Evolutionary conservation across 164 flowering plant species (phyloP).

Genomic region (Magnolia sinica): DNA sequence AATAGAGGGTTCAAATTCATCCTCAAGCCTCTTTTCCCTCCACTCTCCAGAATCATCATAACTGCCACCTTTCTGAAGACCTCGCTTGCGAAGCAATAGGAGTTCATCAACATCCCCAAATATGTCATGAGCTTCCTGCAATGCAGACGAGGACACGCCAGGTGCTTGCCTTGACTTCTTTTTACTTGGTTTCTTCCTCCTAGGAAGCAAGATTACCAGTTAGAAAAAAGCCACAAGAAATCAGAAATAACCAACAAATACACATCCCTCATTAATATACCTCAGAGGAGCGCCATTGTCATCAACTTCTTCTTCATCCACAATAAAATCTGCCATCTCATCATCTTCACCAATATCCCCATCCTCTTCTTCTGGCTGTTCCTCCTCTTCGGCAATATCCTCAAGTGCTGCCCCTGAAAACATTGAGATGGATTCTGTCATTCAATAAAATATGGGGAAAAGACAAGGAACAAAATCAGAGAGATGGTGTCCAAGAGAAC

Average conservation of each 20-base stretch:
- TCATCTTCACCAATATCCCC: conserved; percentile 78
- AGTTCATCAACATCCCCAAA: conserved; percentile 94
- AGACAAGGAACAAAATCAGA: background rate
- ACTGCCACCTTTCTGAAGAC: conserved; percentile 28
- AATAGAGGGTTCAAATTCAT: conserved; percentile 85
- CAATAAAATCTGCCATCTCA: conserved; percentile 97
- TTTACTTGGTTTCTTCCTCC: conserved; percentile 47
- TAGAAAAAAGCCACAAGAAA: background rate
- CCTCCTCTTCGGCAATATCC: conserved; percentile 85
- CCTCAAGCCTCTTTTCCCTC: conserved; percentile 67
- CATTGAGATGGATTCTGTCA: background rate
- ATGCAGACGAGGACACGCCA: conserved; percentile 68
- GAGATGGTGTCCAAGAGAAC: conserved; percentile 19
- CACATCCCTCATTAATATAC: conserved; percentile 26
- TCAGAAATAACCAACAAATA: background rate
- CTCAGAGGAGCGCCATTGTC: conserved; percentile 73
- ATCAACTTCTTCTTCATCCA: conserved; percentile 71
- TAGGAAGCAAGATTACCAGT: conserved; percentile 8
- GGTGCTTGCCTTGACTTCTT: conserved; percentile 57
- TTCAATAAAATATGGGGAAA: background rate
- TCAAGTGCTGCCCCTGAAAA: conserved; percentile 47
- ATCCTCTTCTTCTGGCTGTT: conserved; percentile 60
- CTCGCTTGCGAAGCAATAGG: conserved; percentile 52
- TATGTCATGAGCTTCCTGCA: conserved; percentile 86
- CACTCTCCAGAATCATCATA: conserved; percentile 46